Evolutionary conservation across 139 green algal genomes (phyloP).

Genomic region (Astrephomene gubernaculifera): DNA sequence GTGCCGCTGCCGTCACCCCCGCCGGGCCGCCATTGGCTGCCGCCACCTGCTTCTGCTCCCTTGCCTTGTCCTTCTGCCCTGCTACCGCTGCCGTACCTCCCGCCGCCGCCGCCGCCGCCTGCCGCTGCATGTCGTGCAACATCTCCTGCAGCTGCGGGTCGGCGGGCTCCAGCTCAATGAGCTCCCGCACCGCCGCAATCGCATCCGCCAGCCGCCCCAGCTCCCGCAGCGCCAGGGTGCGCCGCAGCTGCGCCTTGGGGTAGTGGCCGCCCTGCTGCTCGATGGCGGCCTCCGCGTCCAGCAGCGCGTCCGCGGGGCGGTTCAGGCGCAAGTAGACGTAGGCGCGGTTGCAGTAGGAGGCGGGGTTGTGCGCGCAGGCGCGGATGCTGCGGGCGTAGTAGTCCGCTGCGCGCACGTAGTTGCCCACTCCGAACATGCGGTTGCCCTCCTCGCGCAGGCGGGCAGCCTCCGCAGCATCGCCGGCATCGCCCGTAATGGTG

Average conservation of each 20-base stretch:
- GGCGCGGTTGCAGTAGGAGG: conserved; percentile 51
- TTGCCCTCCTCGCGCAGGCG: conserved; percentile 47
- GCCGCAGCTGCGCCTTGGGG: conserved; percentile 47
- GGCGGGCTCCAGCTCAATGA: not conserved
- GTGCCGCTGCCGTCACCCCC: not conserved
- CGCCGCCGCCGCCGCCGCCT: not conserved
- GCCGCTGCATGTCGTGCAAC: not conserved
- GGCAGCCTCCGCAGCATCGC: conserved; percentile 4
- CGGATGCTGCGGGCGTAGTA: conserved; percentile 43
- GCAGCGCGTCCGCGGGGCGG: conserved; percentile 36
- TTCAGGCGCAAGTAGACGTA: conserved; percentile 45
- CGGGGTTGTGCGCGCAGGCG: conserved; percentile 24
- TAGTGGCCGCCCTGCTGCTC: conserved; percentile 38
- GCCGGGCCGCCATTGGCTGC: not conserved
- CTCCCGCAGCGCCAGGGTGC: conserved; percentile 27
- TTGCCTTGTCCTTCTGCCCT: not conserved
- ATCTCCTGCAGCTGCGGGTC: conserved; percentile 23
- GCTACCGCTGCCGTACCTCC: not conserved
- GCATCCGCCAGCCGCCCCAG: conserved; percentile 17
- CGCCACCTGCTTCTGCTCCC: not conserved
- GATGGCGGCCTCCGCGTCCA: conserved; percentile 41
- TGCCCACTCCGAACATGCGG: conserved; percentile 27
- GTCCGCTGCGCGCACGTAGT: conserved; percentile 35
- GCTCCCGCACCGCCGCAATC: not conserved
- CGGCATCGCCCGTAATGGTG: not conserved